phyloP scores from a whole-genome alignment of 805 yeast species.

The Suhomyces pyralidae region DNA sequence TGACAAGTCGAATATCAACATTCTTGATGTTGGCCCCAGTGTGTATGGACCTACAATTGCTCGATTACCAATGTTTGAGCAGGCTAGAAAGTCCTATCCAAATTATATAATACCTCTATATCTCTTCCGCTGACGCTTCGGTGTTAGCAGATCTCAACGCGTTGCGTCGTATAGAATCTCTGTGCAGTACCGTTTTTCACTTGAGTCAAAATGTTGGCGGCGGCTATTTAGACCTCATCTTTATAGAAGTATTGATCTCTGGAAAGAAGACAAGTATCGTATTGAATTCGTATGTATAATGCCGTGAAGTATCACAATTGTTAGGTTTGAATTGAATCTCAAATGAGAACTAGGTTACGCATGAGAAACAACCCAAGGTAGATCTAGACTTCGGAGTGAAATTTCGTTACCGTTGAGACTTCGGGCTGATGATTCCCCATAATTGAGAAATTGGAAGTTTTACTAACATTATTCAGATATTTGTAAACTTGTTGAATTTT shows the following conservation, averaged over 20 bases:
- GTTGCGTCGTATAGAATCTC: conserved; percentile 3
- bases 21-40: neutral
- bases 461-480: neutral
- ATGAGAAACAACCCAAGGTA: neutral
- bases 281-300: neutral
- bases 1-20: neutral
- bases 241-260: neutral
- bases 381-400: neutral
- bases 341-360: neutral
- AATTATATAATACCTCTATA: neutral
- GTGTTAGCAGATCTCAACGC: conserved; percentile 1
- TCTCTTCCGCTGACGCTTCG: neutral
- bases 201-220: conserved; percentile 5
- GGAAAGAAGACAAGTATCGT: neutral
- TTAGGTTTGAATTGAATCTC: neutral
- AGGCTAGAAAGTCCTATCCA: neutral
- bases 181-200: conserved; percentile 3
- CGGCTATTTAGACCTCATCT: neutral
- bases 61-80: neutral
- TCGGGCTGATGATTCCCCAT: neutral
- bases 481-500: neutral
- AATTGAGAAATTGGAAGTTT: neutral
- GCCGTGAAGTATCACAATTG: neutral
- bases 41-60: neutral
- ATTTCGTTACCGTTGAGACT: neutral